Base-by-base conservation (phyloP, 108 stramenopile genomes). In the Pseudonitzschia multiseries region DNA sequence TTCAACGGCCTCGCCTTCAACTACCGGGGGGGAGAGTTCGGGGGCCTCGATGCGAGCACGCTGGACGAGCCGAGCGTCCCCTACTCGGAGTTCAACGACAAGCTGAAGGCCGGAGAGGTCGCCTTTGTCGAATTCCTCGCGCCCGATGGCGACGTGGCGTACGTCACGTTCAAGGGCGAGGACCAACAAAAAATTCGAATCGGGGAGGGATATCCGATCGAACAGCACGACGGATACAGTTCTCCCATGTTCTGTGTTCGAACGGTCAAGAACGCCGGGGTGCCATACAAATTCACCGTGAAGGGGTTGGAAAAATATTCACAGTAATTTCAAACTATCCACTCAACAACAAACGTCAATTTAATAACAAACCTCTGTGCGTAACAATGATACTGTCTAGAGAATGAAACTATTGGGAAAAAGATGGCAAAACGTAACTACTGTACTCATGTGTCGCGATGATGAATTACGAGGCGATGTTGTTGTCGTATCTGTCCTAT, bases 241-340 rank as follows among this genome's bases (percentile, higher is more conserved):
- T 81, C 80, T 65, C 92, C 92, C 48, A 79, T 86, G 21, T 93
- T 90, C 77, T 86, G 81, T 20, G 70, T 93, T 13, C 84, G 85
- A 42, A 77, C 86, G 18, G 84, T 90, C 31, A 79, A 87, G 64
- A 89, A 89, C 65, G 78, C 74, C 20, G 81, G 79, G 15, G 89
- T 93, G 0, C 92, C 92, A 14, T 93, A 89, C 88, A 90, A 90
- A 64, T 93, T 93, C 61, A 81, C 83, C 14, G 86, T 93, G 8
- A 89, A 89, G 32, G 87, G 60, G 15, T 27, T 86, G 48, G 70
- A 74, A 21, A 78, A 78, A 27, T 72, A 54, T 62, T 40, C 44
- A n/a, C 64, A 66, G 52, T 50, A 46, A 53, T n/a, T 6, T 9
- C 42, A 42, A 6, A 42, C 42, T 10, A 42, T 10, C 42, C 42